Evolutionary conservation across 73 alveolate species (phyloP).

Genomic region (Paramecium biaurelia): DNA sequence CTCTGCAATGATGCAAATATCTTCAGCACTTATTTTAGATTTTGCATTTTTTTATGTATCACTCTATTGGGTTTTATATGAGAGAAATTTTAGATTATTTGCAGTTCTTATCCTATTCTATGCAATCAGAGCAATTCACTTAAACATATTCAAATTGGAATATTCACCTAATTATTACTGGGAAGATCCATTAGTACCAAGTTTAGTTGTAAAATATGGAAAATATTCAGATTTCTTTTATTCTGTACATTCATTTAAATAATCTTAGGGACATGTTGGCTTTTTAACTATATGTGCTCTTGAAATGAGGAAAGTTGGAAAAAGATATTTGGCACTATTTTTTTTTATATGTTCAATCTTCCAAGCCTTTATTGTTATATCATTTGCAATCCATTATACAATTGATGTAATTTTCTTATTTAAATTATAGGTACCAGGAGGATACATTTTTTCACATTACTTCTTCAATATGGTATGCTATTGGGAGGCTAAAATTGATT

Average conservation of each 20-base stretch:
- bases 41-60: conserved; percentile 4
- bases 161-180: conserved; percentile 13
- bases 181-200: conserved; percentile 35
- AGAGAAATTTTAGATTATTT: conserved; percentile 32
- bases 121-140: conserved; percentile 37
- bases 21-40: conserved; percentile 22
- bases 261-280: conserved; percentile 49
- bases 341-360: neutral
- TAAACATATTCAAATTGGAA: neutral
- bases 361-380: conserved; percentile 8
- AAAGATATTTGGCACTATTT: neutral
- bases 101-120: conserved; percentile 16
- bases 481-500: conserved; percentile 47
- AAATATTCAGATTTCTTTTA: conserved; percentile 41
- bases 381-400: conserved; percentile 7
- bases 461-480: conserved; percentile 39
- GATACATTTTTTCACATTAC: conserved; percentile 29
- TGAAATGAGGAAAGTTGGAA: conserved; percentile 42
- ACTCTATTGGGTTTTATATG: neutral
- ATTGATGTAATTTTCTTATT: neutral
- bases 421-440: neutral
- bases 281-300: neutral
- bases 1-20: neutral
- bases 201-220: conserved; percentile 36
- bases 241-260: neutral